These are phyloP conservation scores for Panaeolus cyanescens DNA, from an alignment of 768 basidiomycete species.

Conservation along the genomic window DNA sequence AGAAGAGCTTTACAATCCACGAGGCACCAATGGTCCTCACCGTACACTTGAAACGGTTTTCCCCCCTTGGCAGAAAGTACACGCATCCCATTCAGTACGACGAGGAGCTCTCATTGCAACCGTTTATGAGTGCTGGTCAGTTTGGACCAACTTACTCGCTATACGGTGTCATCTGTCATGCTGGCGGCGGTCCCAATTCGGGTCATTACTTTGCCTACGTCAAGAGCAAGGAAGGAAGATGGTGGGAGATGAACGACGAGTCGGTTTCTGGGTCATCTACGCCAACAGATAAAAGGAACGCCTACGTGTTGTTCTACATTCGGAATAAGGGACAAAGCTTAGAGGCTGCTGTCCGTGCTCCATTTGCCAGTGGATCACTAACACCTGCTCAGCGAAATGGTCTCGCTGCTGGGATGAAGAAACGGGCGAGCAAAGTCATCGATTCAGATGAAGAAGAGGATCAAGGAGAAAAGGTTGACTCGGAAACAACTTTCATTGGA, in stretches of 20 bases:
- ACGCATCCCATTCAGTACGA: constrained; percentile 77
- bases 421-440: constrained; percentile 37
- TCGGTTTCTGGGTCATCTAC: constrained; percentile 48
- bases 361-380: constrained; percentile 20
- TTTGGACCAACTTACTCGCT: constrained; percentile 81
- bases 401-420: constrained; percentile 55
- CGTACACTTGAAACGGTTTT: constrained; percentile 94
- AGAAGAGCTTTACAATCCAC: constrained; percentile 88
- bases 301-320: constrained; percentile 94
- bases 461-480: constrained; percentile 46
- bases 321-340: constrained; percentile 76
- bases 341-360: constrained; percentile 57
- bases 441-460: constrained; percentile 52
- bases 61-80: constrained; percentile 87
- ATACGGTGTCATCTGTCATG: constrained; percentile 92
- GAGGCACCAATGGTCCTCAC: constrained; percentile 88
- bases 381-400: constrained; percentile 33
- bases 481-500: constrained; percentile 57
- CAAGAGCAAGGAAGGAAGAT: constrained; percentile 65
- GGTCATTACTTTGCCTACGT: constrained; percentile 95
- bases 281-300: constrained; percentile 71
- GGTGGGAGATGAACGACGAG: constrained; percentile 97
- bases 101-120: constrained; percentile 67
- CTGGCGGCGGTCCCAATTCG: constrained; percentile 89
- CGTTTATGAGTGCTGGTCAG: constrained; percentile 83